Evolutionary conservation across 192 early-diverging fungal genomes (phyloP).

Genomic region (Gonapodya sp.): DNA sequence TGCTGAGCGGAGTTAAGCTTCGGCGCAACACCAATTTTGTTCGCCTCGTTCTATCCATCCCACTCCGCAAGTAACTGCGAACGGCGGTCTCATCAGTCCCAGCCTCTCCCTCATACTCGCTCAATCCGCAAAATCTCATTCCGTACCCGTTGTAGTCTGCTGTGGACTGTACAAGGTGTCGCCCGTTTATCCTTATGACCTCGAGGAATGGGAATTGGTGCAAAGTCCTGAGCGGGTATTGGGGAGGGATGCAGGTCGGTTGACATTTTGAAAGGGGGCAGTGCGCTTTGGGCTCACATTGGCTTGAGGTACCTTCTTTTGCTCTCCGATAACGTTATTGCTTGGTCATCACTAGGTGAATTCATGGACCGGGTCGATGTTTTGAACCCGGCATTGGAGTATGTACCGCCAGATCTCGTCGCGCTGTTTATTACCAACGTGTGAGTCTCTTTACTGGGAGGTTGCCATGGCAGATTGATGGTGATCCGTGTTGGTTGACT

Average conservation of each 20-base stretch:
- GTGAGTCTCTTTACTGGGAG: constrained; percentile 34
- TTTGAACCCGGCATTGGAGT: constrained; percentile 84
- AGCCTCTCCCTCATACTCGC: constrained; percentile 75
- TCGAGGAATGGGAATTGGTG: constrained; percentile 68
- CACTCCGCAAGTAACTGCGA: constrained; percentile 60
- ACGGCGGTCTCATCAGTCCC: constrained; percentile 81
- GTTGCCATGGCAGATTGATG: neutral
- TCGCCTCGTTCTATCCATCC: neutral
- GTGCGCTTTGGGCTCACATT: too few relatives aligned
- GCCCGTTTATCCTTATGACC: constrained; percentile 78
- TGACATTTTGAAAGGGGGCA: too few relatives aligned
- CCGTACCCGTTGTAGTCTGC: constrained; percentile 87
- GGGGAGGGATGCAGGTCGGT: constrained; percentile 62
- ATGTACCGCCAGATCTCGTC: constrained; percentile 82
- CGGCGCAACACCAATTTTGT: neutral
- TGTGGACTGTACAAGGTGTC: constrained; percentile 83
- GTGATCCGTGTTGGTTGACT: too few relatives aligned
- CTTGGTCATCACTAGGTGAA: constrained; percentile 33
- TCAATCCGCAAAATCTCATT: constrained; percentile 83
- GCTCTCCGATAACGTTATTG: too few relatives aligned
- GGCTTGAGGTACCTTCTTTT: too few relatives aligned
- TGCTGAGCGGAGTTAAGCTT: neutral
- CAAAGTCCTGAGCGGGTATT: constrained; percentile 71
- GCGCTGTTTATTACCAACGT: constrained; percentile 82
- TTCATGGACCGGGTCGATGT: constrained; percentile 70